Percentiles rank a stretch among this genome's conserved stretches.
Conservation (phyloP, 495 filamentous ascomycete species). For the Hyaloscypha hepaticicola region DNA sequence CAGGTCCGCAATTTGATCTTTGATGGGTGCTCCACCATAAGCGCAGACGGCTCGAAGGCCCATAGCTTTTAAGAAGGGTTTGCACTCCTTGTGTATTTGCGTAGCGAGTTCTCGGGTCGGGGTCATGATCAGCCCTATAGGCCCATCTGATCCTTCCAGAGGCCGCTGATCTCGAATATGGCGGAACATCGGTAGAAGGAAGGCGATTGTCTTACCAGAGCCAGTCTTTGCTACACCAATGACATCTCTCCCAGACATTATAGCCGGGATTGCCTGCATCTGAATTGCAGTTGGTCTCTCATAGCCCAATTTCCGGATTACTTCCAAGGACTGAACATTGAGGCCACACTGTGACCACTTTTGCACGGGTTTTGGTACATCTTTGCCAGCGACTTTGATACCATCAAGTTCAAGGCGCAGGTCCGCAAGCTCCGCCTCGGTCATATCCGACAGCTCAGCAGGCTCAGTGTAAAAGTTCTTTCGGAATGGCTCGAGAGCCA, state of each 20-base stretch:
- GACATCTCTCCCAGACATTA: slow-evolving; percentile 95
- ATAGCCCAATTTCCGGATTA: slow-evolving; percentile 80
- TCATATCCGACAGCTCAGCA: slow-evolving; percentile 78
- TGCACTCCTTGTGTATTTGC: slow-evolving; percentile 92
- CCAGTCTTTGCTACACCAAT: slow-evolving; percentile 98
- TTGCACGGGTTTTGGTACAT: slow-evolving; percentile 88
- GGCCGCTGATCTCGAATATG: slow-evolving; percentile 94
- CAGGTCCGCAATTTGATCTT: slow-evolving; percentile 94
- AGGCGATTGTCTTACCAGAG: slow-evolving; percentile 98
- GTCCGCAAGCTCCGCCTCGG: slow-evolving; percentile 77
- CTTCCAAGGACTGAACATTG: slow-evolving; percentile 81
- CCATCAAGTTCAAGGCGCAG: slow-evolving; percentile 86
- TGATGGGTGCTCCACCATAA: slow-evolving; percentile 94
- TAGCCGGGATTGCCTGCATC: slow-evolving; percentile 88
- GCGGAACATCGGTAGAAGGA: slow-evolving; percentile 91
- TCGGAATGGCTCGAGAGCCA: slow-evolving; percentile 80
- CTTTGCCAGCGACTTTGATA: slow-evolving; percentile 84
- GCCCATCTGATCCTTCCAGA: slow-evolving; percentile 81
- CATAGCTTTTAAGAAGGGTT: slow-evolving; percentile 87
- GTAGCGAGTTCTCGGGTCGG: slow-evolving; percentile 93
- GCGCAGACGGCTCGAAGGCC: slow-evolving; percentile 91
- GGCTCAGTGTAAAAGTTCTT: slow-evolving; percentile 96
- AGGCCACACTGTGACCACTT: slow-evolving; percentile 97
- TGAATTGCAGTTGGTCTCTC: slow-evolving; percentile 92
- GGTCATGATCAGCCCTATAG: slow-evolving; percentile 85